Base-by-base conservation (phyloP, 2,329 filamentous ascomycete genomes). In the Hirsutella minnesotensis region DNA sequence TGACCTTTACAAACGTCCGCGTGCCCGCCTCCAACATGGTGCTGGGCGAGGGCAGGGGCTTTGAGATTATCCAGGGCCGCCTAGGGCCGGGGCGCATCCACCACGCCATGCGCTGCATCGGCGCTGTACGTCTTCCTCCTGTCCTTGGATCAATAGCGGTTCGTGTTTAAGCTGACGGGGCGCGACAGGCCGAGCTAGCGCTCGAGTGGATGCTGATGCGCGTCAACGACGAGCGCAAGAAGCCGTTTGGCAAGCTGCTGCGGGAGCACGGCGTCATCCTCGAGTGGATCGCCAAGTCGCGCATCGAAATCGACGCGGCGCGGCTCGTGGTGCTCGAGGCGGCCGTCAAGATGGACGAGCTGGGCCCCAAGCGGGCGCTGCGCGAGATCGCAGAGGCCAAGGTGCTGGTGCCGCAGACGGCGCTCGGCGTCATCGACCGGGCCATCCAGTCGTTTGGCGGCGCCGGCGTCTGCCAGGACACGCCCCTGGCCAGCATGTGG, bases 11-110 rank as follows among this genome's bases (percentile, higher is more conserved):
- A 46, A 83, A 96, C 59, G 92, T 96, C 48, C 84, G 90, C 46
- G 86, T 98, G 0, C 90, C 90, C 8, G 79, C 72, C 27, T 69
- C 70, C 55, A 92, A 86, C 68, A 82, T 98, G 57, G 84, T 96
- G 10, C 81, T 98, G 3, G 90, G 92, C 47, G 86, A 92, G 62
- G 92, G 92, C 50, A 81, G 86, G 49, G 92, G 92, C 18, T 98
- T 98, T 62, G 92, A 98, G 65, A 95, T 98, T 59, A 95, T 98
- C 58, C 92, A 98, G 63, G 92, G 92, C 45, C 86, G 92, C 53
- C 81, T 98, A 20, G 92, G 92, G 1, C 92, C 92, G 1, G 92
- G 92, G 29, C 85, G 92, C 45, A 96, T 98, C 60, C 92, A 98
- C 69, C 92, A 98, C 68, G 87, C 88, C 46, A 98, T 98, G 92